phyloP scores from a whole-genome alignment of 148 eudicot genomes.

The Rhododendron griersonianum region DNA sequence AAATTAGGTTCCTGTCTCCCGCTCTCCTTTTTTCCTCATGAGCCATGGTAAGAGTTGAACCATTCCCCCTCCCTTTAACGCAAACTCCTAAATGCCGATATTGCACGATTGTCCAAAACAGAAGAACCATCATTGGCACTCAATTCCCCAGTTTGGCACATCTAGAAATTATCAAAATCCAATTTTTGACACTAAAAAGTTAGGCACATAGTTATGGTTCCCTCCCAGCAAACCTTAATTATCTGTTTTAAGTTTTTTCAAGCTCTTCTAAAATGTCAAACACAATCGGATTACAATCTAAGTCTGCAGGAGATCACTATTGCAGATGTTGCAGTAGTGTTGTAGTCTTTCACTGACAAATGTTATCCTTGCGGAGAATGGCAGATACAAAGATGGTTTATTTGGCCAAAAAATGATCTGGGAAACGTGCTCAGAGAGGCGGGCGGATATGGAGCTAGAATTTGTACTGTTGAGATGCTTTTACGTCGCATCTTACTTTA shows the following conservation, averaged over 20 bases:
- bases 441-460: not conserved
- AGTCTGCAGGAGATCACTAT: not conserved
- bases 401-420: not conserved
- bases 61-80: not conserved
- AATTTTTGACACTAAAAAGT: not conserved
- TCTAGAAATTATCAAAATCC: not conserved
- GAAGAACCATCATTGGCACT: not conserved
- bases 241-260: not conserved
- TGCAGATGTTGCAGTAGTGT: not conserved
- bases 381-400: not conserved
- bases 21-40: not conserved
- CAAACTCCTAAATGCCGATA: not conserved
- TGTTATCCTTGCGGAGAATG: not conserved
- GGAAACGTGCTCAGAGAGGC: not conserved
- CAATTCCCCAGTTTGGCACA: constrained; percentile 1
- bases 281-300: not conserved
- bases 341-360: not conserved
- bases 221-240: not conserved
- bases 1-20: not conserved
- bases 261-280: not conserved
- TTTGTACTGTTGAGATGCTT: not conserved
- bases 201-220: not conserved
- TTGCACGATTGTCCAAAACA: not conserved
- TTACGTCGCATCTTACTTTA: not conserved
- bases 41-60: not conserved